These are phyloP conservation scores for Nicotiana tomentosiformis DNA, from an alignment of 257 asterid genomes.

Conservation along the genomic window DNA sequence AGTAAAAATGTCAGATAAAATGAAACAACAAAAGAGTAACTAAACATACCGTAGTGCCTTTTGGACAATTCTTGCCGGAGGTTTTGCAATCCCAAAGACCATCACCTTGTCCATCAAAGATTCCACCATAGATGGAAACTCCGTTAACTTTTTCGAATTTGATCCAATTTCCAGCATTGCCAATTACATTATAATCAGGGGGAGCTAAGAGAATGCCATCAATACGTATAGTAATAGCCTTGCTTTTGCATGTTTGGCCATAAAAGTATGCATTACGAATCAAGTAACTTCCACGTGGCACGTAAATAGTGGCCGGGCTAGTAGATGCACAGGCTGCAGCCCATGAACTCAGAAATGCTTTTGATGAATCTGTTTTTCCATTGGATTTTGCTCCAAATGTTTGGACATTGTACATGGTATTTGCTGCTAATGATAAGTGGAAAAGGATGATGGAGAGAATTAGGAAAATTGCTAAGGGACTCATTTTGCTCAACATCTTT, in stretches of 20 bases:
- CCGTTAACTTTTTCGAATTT: not conserved
- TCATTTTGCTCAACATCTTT: not conserved
- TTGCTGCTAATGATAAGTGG: not conserved
- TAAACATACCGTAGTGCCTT: not conserved
- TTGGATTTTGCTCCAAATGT: not conserved
- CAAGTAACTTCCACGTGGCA: constrained; percentile 6
- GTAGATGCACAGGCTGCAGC: not conserved
- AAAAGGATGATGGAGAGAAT: not conserved
- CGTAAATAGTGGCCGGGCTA: not conserved
- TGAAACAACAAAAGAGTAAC: no score
- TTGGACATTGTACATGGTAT: not conserved
- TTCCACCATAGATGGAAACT: constrained; percentile 5
- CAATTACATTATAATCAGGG: not conserved
- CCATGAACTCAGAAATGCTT: not conserved
- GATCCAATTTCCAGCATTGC: not conserved
- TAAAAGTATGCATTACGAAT: not conserved
- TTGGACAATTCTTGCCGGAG: not conserved
- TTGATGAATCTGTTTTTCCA: not conserved
- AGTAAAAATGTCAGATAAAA: no score
- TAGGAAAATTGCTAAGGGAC: not conserved
- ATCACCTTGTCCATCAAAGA: not conserved
- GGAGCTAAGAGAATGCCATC: not conserved
- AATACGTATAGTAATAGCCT: not conserved
- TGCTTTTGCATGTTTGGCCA: not conserved
- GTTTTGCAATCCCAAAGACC: not conserved